Evolutionary conservation across 768 basidiomycete genomes (phyloP).

Genomic region (Holtermannia corniformis): DNA sequence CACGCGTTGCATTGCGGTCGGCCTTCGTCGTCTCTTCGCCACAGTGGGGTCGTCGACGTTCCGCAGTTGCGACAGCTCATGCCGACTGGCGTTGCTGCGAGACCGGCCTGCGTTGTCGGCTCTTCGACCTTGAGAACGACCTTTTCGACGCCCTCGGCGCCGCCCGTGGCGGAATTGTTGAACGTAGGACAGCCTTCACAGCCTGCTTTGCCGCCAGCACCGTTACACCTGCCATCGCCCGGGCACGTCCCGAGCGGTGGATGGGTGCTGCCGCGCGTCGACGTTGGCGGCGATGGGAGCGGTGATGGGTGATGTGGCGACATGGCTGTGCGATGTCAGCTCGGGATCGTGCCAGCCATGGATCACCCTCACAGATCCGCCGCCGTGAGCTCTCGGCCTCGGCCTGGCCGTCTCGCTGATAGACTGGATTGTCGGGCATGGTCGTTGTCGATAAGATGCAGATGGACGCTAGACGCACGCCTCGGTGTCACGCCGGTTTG

Average conservation of each 20-base stretch:
- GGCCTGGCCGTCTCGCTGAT: too few relatives aligned
- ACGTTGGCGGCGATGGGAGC: constrained; percentile 20
- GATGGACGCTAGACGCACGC: too few relatives aligned
- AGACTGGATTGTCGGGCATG: too few relatives aligned
- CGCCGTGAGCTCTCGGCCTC: too few relatives aligned
- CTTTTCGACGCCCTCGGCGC: constrained; percentile 41
- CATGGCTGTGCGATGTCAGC: too few relatives aligned
- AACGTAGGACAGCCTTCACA: constrained; percentile 95
- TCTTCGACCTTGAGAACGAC: constrained; percentile 5
- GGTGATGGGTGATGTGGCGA: too few relatives aligned
- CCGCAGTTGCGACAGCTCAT: constrained; percentile 42
- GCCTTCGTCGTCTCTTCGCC: constrained; percentile 46
- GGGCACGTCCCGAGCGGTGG: constrained; percentile 64
- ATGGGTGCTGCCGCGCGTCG: constrained; percentile 1
- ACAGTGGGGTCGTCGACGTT: constrained; percentile 45
- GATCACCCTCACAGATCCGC: too few relatives aligned
- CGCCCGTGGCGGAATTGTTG: constrained; percentile 61
- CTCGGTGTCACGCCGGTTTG: too few relatives aligned
- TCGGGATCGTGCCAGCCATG: too few relatives aligned
- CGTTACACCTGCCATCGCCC: constrained; percentile 95
- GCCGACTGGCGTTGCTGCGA: constrained; percentile 32
- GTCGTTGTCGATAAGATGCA: too few relatives aligned
- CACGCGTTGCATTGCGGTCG: constrained; percentile 47
- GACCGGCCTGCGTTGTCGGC: constrained; percentile 13
- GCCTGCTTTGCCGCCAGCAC: constrained; percentile 83